Base-by-base conservation (phyloP, 2,329 filamentous ascomycete genomes). In the Corynespora cassiicola region DNA sequence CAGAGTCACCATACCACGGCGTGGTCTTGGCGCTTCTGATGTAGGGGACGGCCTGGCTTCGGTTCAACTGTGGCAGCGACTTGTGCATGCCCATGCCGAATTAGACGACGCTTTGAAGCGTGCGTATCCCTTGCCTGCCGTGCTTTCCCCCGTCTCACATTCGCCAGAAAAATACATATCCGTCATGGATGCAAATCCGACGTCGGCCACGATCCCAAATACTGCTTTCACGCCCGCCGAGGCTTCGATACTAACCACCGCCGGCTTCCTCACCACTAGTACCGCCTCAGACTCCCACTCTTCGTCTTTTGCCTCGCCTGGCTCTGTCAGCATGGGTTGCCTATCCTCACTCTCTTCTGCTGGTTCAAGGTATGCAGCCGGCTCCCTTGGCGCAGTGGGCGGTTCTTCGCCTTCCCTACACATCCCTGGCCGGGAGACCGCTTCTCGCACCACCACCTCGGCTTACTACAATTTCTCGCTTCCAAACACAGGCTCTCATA, bases 361-460 rank as follows among this genome's bases (percentile, higher is more conserved):
- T 15, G 72, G 71, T 11, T 81, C 83, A 2, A 76, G 73, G 46
- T 83, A 85, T 15, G 81, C 85, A 5, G 85, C 87, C 1, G 87
- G 87, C 10, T 84, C 83, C 3, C 56, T 86, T 2, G 84, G 75
- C 6, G 85, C 87, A 1, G 81, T 90, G 1, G 87, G 87, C 1
- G 86, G 86, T 4, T 69, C 74, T n/a, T 80, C 80, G 14, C 85
- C 81, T 2, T 71, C 88, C 5, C 80, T 86, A n/a, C 57, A 77
- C 76, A 31, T 80, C 77, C 85, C 86, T 11, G 86, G 86, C 7
- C 86, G 85, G 2, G 74, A 76, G 36, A 74, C 51, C 3, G 33
- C 53, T 8, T 45, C 53, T 14, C 50, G 50, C 5, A 30, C 48
- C 3, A 29, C 45, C 1, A 24, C 45, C 7, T 36, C 47, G 7